Evolutionary conservation across 2,329 filamentous ascomycete genomes (phyloP).

Genomic region (Pseudogymnoascus sp.): DNA sequence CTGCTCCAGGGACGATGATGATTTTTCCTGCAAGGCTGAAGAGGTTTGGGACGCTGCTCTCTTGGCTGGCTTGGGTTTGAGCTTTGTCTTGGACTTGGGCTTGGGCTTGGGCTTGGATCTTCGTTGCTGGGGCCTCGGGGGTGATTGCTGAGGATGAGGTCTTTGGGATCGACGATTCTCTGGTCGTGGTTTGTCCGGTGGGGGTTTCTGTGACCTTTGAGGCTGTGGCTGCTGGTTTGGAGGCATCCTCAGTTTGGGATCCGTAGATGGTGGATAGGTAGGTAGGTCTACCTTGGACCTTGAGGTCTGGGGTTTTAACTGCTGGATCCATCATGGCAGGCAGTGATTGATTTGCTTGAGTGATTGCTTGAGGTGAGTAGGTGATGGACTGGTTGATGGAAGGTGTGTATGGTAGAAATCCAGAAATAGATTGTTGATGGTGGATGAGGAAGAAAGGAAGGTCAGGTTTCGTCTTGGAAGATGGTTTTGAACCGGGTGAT

Average conservation of each 20-base stretch:
- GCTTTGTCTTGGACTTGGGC: background rate
- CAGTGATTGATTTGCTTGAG: background rate
- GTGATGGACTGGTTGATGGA: background rate
- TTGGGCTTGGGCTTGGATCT: background rate
- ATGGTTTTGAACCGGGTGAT: background rate
- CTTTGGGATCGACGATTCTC: background rate
- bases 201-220: background rate
- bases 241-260: background rate
- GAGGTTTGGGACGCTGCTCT: conserved; percentile 29
- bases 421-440: background rate
- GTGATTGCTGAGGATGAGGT: background rate
- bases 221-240: background rate
- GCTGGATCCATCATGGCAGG: background rate
- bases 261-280: background rate
- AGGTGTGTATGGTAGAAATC: background rate
- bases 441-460: background rate
- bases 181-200: background rate
- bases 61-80: background rate
- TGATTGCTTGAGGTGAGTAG: background rate
- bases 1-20: conserved; percentile 76
- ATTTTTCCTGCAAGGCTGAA: conserved; percentile 83
- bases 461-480: background rate
- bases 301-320: background rate
- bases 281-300: background rate
- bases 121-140: background rate